Evolutionary conservation across 805 yeast species (phyloP).

Genomic region (Cyberlindnera suaveolens): DNA sequence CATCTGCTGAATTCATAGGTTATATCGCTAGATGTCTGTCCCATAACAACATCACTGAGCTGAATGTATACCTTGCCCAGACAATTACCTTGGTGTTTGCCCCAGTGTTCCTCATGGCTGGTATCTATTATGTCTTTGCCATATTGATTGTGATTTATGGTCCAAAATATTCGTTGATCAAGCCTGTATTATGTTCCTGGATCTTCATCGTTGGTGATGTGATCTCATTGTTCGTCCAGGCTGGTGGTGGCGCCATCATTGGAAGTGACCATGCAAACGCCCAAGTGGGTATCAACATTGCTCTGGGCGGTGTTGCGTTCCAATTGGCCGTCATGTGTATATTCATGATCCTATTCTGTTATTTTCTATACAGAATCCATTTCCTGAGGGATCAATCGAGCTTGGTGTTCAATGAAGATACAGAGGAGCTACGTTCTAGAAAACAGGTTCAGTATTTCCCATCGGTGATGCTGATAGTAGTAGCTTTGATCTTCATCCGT

Average conservation of each 20-base stretch:
- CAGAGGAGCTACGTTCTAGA: slow-evolving; percentile 3
- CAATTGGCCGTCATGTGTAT: slow-evolving; percentile 65
- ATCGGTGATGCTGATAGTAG: slow-evolving; percentile 38
- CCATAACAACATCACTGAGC: slow-evolving; percentile 29
- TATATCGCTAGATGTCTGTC: slow-evolving; percentile 55
- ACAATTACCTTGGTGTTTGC: slow-evolving; percentile 65
- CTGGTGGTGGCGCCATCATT: slow-evolving; percentile 70
- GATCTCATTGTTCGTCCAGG: slow-evolving; percentile 60
- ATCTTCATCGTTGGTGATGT: slow-evolving; percentile 67
- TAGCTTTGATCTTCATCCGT: slow-evolving; percentile 52
- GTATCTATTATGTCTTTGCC: slow-evolving; percentile 66
- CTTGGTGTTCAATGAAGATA: slow-evolving; percentile 1
- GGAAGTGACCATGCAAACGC: slow-evolving; percentile 34
- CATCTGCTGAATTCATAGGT: slow-evolving; percentile 59
- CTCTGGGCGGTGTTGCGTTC: slow-evolving; percentile 72
- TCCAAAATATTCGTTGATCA: slow-evolving; percentile 44
- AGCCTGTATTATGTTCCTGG: slow-evolving; percentile 29
- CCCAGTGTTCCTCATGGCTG: slow-evolving; percentile 82
- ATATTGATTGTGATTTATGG: slow-evolving; percentile 62
- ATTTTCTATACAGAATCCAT: slow-evolving; percentile 36
- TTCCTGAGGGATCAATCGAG: slow-evolving; percentile 3
- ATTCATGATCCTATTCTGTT: slow-evolving; percentile 46
- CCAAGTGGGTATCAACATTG: slow-evolving; percentile 49
- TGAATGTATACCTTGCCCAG: slow-evolving; percentile 51
- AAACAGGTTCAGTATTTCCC: slow-evolving; percentile 30